phyloP scores from a whole-genome alignment of 768 basidiomycete species.

The Tricholoma bakamatsutake region DNA sequence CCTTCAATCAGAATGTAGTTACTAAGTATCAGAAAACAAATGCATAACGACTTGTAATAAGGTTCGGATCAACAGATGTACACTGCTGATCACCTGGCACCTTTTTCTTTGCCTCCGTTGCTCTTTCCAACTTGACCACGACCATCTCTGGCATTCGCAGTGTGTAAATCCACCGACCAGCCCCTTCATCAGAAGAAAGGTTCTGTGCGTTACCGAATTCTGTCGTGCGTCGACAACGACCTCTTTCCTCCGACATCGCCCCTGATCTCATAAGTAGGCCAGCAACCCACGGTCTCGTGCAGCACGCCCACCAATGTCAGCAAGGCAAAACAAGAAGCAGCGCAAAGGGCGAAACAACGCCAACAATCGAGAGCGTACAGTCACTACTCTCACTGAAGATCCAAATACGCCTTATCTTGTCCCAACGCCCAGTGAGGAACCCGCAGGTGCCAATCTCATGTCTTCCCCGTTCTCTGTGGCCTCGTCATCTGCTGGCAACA shows the following conservation, averaged over 20 bases:
- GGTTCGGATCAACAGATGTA: slow-evolving; percentile 17
- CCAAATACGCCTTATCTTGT: slow-evolving; percentile 49
- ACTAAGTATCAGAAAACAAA: not conserved
- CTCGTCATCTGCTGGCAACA: slow-evolving; percentile 25
- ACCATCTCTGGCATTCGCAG: slow-evolving; percentile 1
- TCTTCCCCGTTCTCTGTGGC: slow-evolving; percentile 33
- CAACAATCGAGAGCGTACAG: slow-evolving; percentile 59
- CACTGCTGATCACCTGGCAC: slow-evolving; percentile 3
- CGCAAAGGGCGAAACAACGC: slow-evolving; percentile 49
- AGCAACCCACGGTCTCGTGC: slow-evolving; percentile 12
- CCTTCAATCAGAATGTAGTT: not conserved
- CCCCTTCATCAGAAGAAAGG: not conserved
- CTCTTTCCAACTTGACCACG: slow-evolving; percentile 4
- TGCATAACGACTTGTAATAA: not conserved
- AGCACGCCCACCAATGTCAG: slow-evolving; percentile 37
- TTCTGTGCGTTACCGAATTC: not conserved
- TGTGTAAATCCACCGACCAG: not conserved
- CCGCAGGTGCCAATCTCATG: slow-evolving; percentile 29
- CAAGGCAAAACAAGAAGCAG: slow-evolving; percentile 56
- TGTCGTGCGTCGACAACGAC: slow-evolving; percentile 5
- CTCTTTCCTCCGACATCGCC: slow-evolving; percentile 11
- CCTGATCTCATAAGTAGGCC: slow-evolving; percentile 17
- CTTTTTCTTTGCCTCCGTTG: slow-evolving; percentile 11
- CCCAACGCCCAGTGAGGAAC: slow-evolving; percentile 47
- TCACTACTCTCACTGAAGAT: slow-evolving; percentile 59